phyloP scores from a whole-genome alignment of 768 basidiomycete genomes.

The Leccinum broughii region DNA sequence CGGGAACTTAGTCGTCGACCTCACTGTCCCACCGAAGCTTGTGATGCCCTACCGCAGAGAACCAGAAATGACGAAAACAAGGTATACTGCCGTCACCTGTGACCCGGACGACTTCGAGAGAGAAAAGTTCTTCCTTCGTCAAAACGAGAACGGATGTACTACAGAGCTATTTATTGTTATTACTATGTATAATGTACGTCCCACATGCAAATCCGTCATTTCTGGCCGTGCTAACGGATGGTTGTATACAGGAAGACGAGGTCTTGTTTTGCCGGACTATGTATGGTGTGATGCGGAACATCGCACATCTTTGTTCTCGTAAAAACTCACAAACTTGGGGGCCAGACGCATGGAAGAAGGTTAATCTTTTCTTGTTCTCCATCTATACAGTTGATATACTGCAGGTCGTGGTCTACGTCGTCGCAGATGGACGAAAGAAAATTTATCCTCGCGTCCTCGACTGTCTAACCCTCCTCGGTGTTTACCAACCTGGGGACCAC shows the following conservation, averaged over 20 bases:
- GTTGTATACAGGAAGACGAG: conserved; percentile 69
- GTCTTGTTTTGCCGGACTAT: conserved; percentile 89
- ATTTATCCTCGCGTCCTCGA: conserved; percentile 83
- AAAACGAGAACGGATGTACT: conserved; percentile 73
- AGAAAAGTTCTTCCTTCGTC: conserved; percentile 81
- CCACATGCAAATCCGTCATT: not conserved
- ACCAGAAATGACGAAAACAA: conserved; percentile 69
- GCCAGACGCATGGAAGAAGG: conserved; percentile 95
- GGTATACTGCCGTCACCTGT: conserved; percentile 90
- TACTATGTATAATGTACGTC: conserved; percentile 92
- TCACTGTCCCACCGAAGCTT: conserved; percentile 82
- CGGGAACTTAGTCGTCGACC: conserved; percentile 85
- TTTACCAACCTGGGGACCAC: conserved; percentile 75
- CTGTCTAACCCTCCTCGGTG: conserved; percentile 88
- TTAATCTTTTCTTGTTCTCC: conserved; percentile 17
- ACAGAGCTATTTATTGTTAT: conserved; percentile 94
- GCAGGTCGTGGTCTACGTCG: conserved; percentile 89
- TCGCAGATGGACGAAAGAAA: conserved; percentile 84
- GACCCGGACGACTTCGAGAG: conserved; percentile 91
- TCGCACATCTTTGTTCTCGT: conserved; percentile 77
- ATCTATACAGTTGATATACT: not conserved
- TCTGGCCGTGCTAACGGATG: conserved; percentile 13
- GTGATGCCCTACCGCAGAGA: conserved; percentile 71
- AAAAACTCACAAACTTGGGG: conserved; percentile 96
- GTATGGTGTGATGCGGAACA: conserved; percentile 92